phyloP scores from a whole-genome alignment of 2,329 filamentous ascomycete species.

The Cryphonectria parasitica region DNA sequence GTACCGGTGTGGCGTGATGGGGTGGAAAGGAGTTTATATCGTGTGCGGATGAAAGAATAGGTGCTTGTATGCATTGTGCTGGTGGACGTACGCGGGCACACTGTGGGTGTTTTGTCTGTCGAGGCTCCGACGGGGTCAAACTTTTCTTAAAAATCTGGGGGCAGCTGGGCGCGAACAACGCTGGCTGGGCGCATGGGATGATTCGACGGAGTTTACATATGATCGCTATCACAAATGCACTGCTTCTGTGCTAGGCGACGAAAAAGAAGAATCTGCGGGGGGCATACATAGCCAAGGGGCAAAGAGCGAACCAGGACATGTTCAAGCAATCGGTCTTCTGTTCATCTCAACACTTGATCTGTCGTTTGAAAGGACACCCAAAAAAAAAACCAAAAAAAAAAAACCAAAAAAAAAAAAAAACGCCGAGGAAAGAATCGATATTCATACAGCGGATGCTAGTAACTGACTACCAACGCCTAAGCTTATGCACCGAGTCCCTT shows the following conservation, averaged over 20 bases:
- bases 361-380: neutral
- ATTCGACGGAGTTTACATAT: conserved; percentile 24
- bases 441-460: neutral
- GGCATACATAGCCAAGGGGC: neutral
- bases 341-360: neutral
- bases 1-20: conserved; percentile 2
- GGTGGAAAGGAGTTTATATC: neutral
- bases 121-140: too few relatives aligned
- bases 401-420: too few relatives aligned
- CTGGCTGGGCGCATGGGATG: conserved; percentile 20
- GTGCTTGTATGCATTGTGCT: neutral
- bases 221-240: conserved; percentile 16
- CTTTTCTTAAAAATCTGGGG: neutral
- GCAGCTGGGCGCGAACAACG: conserved; percentile 6
- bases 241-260: neutral
- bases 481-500: conserved; percentile 57
- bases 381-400: neutral
- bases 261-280: neutral
- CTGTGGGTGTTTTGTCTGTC: neutral
- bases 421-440: neutral
- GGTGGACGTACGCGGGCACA: neutral
- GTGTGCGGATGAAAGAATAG: neutral
- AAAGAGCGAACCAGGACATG: conserved; percentile 12
- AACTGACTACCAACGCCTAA: neutral
- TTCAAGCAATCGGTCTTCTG: conserved; percentile 21